A percentile compares a stretch with the other conserved stretches of the same genome.
These are phyloP conservation scores for Neurospora tetrasperma DNA, from an alignment of 495 filamentous ascomycete genomes.

Conservation along the genomic window DNA sequence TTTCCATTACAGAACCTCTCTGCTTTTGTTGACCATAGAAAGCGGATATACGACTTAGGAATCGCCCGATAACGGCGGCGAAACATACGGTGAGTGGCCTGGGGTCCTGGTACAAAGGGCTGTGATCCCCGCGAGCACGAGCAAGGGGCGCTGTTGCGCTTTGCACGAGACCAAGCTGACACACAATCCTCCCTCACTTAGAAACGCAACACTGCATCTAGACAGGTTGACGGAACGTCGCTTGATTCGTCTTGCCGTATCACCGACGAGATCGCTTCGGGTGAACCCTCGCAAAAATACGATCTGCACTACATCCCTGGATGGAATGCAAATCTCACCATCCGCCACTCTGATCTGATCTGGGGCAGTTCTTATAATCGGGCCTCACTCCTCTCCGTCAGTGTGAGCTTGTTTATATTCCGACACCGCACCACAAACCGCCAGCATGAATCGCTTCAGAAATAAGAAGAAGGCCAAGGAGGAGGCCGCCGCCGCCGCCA, in stretches of 20 bases:
- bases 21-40: background rate
- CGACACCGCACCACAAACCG: background rate
- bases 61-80: background rate
- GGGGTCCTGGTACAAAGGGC: background rate
- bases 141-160: background rate
- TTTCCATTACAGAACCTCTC: background rate
- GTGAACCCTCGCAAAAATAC: background rate
- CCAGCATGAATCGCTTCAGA: constrained; percentile 63
- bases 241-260: background rate
- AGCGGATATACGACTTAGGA: background rate
- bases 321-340: background rate
- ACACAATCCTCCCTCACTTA: background rate
- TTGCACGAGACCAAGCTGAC: background rate
- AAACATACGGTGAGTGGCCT: constrained; percentile 1
- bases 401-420: background rate
- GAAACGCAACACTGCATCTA: background rate
- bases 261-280: background rate
- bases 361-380: background rate
- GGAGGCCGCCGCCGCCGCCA: constrained; percentile 29
- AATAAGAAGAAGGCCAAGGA: constrained; percentile 61
- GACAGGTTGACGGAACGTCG: background rate
- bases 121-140: background rate
- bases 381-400: background rate
- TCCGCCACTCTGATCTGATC: background rate
- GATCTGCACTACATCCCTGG: background rate